A percentile compares a stretch with the other conserved stretches of the same genome.
Conservation (phyloP, 371 early-diverging fungal genomes). For the Actinomortierella wolfii region DNA sequence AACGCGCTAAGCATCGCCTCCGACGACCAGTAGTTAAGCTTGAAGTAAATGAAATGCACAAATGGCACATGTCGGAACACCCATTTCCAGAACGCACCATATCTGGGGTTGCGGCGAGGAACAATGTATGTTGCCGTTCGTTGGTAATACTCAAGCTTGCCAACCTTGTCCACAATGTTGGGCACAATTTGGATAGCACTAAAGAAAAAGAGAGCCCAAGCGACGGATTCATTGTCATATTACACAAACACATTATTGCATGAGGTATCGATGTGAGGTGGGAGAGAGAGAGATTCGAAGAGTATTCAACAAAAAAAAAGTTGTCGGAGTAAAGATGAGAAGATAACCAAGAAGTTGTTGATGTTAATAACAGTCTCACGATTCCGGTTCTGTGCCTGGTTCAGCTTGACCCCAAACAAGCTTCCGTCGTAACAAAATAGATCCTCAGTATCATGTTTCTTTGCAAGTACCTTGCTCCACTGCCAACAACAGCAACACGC, state of each 20-base stretch:
- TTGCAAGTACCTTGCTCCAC: constrained; percentile 64
- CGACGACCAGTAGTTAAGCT: constrained; percentile 26
- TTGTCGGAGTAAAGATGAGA: neutral
- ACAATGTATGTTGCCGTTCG: constrained; percentile 58
- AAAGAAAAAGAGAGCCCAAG: constrained; percentile 1
- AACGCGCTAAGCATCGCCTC: constrained; percentile 28
- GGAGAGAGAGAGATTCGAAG: too few relatives aligned
- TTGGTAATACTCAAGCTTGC: constrained; percentile 54
- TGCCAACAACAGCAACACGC: constrained; percentile 57
- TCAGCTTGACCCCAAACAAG: too few relatives aligned
- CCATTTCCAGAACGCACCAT: constrained; percentile 30
- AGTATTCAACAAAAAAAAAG: neutral
- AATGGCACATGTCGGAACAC: constrained; percentile 51
- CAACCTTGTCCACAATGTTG: constrained; percentile 49
- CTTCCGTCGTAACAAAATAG: too few relatives aligned
- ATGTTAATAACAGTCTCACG: neutral
- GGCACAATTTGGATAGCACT: constrained; percentile 61
- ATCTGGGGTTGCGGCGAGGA: constrained; percentile 38
- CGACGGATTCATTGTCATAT: neutral
- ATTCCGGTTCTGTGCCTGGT: too few relatives aligned
- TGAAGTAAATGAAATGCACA: constrained; percentile 30
- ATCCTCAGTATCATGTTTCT: too few relatives aligned
- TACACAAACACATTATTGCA: neutral
- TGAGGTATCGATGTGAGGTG: too few relatives aligned
- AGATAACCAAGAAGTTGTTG: neutral